Base-by-base conservation (phyloP, 1,284 basidiomycete genomes). In the Waitea zeae region DNA sequence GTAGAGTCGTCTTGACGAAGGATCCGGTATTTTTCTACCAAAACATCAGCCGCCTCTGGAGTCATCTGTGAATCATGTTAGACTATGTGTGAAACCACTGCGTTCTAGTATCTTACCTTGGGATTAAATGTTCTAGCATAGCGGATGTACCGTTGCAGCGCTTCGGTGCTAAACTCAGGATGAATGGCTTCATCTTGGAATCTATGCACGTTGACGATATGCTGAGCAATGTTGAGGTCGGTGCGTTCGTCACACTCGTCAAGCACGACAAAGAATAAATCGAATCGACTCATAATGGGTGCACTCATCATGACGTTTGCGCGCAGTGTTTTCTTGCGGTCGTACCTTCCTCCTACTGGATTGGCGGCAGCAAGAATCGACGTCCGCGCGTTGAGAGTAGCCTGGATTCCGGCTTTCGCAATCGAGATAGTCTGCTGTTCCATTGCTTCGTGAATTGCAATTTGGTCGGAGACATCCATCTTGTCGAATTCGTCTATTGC, bases 401-500 rank as follows among this genome's bases (percentile, higher is more conserved):
- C 93, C 50, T 98, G 93, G 45, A 98, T 97, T 41, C 95, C 95
- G 2, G 95, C 95, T 56, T 99, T 98, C 36, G 95, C 95, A 45
- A 98, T 97, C 22, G 90, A 96, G 49, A 98, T 97, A 1, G 93
- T 98, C 61, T 98, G 93, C 59, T 98, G 93, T 73, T 98, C 93
- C 93, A 98, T 98, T 2, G 95, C 92, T 67, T 98, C 93, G 67
- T 99, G 95, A 46, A 99, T 98, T 22, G 95, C 95, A 30, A 98
- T 90, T 54, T 98, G 95, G 55, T 98, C 95, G 2, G 87, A 78
- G 32, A 97, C 73, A 54, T 98, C 93, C 95, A 98, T 99, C 62
- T 99, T 99, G 70, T 99, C 93, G 53, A 99, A 98, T 56, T 98
- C 95, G 61, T 98, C 95, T 49, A 99, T 98, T 12, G 93, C 92